A percentile compares a stretch with the other conserved stretches of the same genome.
Evolutionary conservation across 192 early-diverging fungal species (phyloP).

Genomic region (Backusella mclennaniae): DNA sequence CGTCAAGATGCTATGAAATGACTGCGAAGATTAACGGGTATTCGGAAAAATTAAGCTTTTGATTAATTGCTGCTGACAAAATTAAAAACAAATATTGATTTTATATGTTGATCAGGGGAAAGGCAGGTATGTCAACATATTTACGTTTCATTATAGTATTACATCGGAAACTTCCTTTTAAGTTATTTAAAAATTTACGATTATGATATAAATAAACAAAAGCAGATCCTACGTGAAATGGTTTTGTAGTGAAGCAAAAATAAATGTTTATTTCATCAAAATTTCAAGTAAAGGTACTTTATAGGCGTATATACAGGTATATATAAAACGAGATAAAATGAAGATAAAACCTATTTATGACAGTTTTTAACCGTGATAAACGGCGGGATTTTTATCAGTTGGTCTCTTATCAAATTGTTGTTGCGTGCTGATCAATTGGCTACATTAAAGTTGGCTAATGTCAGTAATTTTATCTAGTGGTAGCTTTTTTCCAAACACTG

Average conservation of each 20-base stretch:
- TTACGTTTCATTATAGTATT: too few relatives aligned
- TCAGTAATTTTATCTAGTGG: neutral
- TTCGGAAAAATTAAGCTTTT: too few relatives aligned
- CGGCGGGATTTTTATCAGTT: neutral
- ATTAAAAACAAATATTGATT: too few relatives aligned
- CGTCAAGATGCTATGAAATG: too few relatives aligned
- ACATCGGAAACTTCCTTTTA: too few relatives aligned
- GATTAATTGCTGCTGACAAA: too few relatives aligned
- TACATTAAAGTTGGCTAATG: neutral
- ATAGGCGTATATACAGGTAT: neutral
- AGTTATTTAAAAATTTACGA: neutral
- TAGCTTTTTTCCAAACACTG: neutral
- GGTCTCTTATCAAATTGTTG: neutral
- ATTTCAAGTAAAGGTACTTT: neutral
- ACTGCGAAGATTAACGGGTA: too few relatives aligned
- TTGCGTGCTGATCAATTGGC: neutral
- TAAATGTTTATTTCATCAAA: neutral
- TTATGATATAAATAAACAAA: neutral
- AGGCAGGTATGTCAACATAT: too few relatives aligned
- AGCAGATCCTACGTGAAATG: neutral
- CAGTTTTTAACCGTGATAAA: neutral
- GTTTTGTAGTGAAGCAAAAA: neutral
- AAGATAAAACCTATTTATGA: neutral
- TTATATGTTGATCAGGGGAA: too few relatives aligned
- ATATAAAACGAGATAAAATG: neutral